Conservation (phyloP, 2,329 filamentous ascomycete genomes). For the Magnaporthiopsis poae region DNA sequence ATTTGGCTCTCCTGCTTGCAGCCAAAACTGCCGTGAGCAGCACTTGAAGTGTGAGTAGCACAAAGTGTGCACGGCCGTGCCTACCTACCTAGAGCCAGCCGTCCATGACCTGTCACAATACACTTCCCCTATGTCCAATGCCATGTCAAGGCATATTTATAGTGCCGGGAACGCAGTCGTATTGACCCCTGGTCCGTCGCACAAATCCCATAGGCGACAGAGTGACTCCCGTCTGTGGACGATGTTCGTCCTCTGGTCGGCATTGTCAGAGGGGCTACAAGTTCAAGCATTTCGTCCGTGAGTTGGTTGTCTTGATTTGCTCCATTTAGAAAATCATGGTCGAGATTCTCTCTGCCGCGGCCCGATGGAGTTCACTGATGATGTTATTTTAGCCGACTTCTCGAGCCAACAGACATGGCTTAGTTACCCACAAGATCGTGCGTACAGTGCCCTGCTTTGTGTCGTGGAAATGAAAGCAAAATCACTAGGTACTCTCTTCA, state of each 20-base stretch:
- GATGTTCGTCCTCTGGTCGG: slow-evolving; percentile 19
- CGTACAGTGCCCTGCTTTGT: slow-evolving; percentile 11
- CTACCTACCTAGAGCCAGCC: not conserved
- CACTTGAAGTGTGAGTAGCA: slow-evolving; percentile 34
- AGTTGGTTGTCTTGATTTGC: not conserved
- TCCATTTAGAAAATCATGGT: too few relatives aligned
- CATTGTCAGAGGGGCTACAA: slow-evolving; percentile 23
- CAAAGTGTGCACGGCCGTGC: not conserved
- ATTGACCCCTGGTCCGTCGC: not conserved
- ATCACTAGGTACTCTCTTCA: not conserved
- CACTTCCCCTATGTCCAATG: not conserved
- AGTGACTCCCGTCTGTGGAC: slow-evolving; percentile 23
- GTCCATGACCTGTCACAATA: not conserved
- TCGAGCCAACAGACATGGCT: slow-evolving; percentile 24
- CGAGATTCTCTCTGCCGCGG: too few relatives aligned
- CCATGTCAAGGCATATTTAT: not conserved
- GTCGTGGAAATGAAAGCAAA: too few relatives aligned
- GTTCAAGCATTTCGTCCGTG: slow-evolving; percentile 22
- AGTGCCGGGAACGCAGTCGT: not conserved
- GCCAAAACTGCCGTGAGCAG: slow-evolving; percentile 37
- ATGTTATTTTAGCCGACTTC: slow-evolving; percentile 17
- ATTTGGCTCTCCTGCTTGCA: slow-evolving; percentile 13
- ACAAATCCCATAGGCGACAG: slow-evolving; percentile 27
- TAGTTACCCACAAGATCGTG: slow-evolving; percentile 20
- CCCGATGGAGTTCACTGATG: not conserved